Conservation (phyloP, 2,329 filamentous ascomycete genomes). For the Hypoxylon sp. region DNA sequence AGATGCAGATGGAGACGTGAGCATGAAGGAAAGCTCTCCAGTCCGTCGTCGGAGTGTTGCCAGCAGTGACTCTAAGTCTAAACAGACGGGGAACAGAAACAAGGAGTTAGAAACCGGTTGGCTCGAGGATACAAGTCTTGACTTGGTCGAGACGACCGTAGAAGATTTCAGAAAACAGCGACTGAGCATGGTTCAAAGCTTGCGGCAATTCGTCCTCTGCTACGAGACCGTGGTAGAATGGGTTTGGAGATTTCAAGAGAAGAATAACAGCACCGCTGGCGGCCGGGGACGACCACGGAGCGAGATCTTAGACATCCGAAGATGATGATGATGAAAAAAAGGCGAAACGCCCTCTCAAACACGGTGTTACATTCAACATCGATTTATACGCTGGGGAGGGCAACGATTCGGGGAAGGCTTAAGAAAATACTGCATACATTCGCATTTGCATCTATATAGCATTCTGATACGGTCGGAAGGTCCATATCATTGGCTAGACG, state of each 20-base stretch:
- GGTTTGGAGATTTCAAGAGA: constrained; percentile 70
- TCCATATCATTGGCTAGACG: constrained; percentile 40
- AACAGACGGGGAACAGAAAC: constrained; percentile 12
- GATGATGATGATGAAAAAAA: constrained; percentile 45
- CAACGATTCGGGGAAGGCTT: constrained; percentile 11
- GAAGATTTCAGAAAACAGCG: constrained; percentile 91
- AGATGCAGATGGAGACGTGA: constrained; percentile 63
- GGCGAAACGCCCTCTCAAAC: constrained; percentile 1
- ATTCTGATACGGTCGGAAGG: constrained; percentile 38
- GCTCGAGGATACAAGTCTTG: constrained; percentile 78
- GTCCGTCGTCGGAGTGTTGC: constrained; percentile 43
- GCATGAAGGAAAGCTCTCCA: constrained; percentile 58
- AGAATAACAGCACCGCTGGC: constrained; percentile 37
- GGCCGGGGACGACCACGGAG: constrained; percentile 53
- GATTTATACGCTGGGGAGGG: constrained; percentile 4
- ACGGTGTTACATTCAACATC: constrained; percentile 5
- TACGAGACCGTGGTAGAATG: constrained; percentile 97
- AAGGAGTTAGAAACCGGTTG: constrained; percentile 69
- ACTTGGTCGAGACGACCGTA: constrained; percentile 88
- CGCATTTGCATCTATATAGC: constrained; percentile 41
- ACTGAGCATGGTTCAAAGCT: constrained; percentile 95
- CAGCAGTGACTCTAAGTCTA: constrained; percentile 21
- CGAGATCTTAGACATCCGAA: constrained; percentile 52
- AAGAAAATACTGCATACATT: constrained; percentile 34
- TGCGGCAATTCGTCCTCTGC: constrained; percentile 94